Evolutionary conservation across 768 basidiomycete species (phyloP), one percentile per base, ranked within the genome.

Genomic region (Naganishia vishniacii): DNA sequence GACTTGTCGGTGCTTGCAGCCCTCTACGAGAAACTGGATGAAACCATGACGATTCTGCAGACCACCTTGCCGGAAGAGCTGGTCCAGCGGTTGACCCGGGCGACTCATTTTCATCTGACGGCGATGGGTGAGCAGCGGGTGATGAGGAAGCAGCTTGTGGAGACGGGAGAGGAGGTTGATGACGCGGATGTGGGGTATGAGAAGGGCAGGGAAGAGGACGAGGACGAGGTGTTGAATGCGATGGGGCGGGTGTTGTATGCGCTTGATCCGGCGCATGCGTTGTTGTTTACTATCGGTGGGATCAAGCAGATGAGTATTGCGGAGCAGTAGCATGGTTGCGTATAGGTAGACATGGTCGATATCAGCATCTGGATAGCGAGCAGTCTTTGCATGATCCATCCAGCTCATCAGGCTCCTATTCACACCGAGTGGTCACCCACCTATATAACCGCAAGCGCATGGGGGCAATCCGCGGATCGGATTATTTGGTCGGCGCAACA

Each of bases 141-240:
- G 11, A 41, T 41, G 34, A 16, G 53, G n/a, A 64, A 59, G 20
- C 12, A 44, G 31, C 8, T 29, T 26, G 26, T 40, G 23, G 34
- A 56, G 34, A 23, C 25, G 34, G 62, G 42, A 25, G 28, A 48
- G 1, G 26, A n/a, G 13, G 49, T 41, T 28, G 34, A 53, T 29
- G 63, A 64, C 11, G 51, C 23, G 13, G 42, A 45, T 28, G 4
- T 46, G 15, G 63, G 46, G 34, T 48, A 23, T 25, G 63, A 56
- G 32, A 3, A 34, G 9, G 53, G 20, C 2, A 56, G 37, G 20
- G 53, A 64, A 59, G 53, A 58, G 20, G 53, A 45, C n/a, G 63
- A 64, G 18, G 63, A 64, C 18, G 34, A 31, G 53, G 53, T 44
- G 31, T 25, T 64, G 51, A 53, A 64, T 59, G 51, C 42, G 53